Evolutionary conservation across 495 filamentous ascomycete genomes (phyloP).

Genomic region (Tuber magnatum): DNA sequence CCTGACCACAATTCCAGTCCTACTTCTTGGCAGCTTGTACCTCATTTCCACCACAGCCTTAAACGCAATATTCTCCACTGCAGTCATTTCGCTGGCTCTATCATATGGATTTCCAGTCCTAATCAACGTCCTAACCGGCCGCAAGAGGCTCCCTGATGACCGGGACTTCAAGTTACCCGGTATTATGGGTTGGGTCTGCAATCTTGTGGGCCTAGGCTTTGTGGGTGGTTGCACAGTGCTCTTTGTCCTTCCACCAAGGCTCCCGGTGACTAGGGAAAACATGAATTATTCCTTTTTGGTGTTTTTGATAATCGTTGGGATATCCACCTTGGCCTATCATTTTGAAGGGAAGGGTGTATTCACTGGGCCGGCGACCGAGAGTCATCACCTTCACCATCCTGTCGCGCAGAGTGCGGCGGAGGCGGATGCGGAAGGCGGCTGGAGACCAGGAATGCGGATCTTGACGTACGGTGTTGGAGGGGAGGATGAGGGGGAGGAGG

Average conservation of each 20-base stretch:
- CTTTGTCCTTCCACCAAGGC: slow-evolving; percentile 67
- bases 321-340: slow-evolving; percentile 61
- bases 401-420: not conserved
- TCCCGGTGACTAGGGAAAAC: slow-evolving; percentile 60
- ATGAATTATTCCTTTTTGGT: slow-evolving; percentile 74
- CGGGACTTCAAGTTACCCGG: slow-evolving; percentile 57
- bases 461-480: not conserved
- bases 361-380: slow-evolving; percentile 8
- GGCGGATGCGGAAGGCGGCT: not conserved
- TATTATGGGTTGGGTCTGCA: slow-evolving; percentile 55
- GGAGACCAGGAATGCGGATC: not conserved
- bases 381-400: not conserved
- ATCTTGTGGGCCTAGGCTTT: slow-evolving; percentile 60
- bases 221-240: slow-evolving; percentile 63
- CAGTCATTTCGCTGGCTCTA: no score
- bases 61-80: no score
- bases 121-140: slow-evolving; percentile 41
- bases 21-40: no score
- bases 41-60: no score
- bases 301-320: slow-evolving; percentile 60
- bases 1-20: slow-evolving; percentile 46
- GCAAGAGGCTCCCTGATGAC: slow-evolving; percentile 55
- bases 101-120: no score
- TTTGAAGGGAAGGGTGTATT: slow-evolving; percentile 56
- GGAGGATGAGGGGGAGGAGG: slow-evolving; percentile 7